Evolutionary conservation across 192 early-diverging fungal species (phyloP), one percentile per base, ranked within the genome.

Genomic region (Backusella tarrabulga): DNA sequence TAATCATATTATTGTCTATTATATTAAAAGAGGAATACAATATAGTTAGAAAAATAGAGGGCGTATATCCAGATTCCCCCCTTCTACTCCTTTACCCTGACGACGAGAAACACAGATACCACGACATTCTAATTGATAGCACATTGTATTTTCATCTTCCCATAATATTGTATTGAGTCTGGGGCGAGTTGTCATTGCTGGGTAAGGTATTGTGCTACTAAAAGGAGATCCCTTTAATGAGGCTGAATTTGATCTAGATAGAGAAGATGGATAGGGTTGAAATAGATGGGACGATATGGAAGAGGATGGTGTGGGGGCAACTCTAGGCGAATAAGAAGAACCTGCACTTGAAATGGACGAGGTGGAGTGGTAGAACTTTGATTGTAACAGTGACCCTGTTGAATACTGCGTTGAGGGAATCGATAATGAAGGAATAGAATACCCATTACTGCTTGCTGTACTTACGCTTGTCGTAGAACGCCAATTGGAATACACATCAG

Each of bases 1-100:
- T 94, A 35, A 94, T 91, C 91, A 93, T 94, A 71, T 94, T 86
- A 78, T 95, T 93, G 75, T 95, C 93, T 92, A 76, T 32, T 38
- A 84, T 26, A 73, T 71, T 19, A 26, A 40, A 44, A 7, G 19
- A 38, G 19, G 19, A 11, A 21, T 14, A 21, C 46, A 52, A 23
- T 67, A 12, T 29, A 63, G 32, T 26, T 19, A 60, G n/a, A 42
- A 42, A 35, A 21, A 34, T 32, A 44, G 5, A 12, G 76, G 70
- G 4, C 26, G 3, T 56, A 23, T 3, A 56, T 21, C n/a, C 8
- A 21, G n/a, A n/a, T 3, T 21, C 19, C n/a, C 54, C 7, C 9
- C 36, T 32, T 32, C 32, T 32, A 8, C 38, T 12, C 11, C 11
- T 11, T 69, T 82, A 87, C 88, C 88, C 69, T 88, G 82, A 78